Evolutionary conservation across 2,329 filamentous ascomycete genomes (phyloP), one percentile per base, ranked within the genome.

Genomic region (Colletotrichum plurivorum): DNA sequence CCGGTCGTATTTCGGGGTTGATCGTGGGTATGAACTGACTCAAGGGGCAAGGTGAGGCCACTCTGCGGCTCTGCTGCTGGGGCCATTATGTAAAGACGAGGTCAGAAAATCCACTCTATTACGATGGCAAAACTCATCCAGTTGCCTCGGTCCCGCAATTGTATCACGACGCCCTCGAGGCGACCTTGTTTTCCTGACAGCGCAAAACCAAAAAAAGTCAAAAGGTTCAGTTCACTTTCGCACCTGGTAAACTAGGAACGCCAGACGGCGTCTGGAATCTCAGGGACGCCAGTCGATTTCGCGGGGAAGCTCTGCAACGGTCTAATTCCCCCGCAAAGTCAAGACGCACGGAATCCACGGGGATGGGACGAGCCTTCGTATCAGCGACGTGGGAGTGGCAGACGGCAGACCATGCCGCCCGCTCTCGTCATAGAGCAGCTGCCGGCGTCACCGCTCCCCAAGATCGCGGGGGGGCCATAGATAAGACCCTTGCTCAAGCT

Each of bases 101-200:
- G 62, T 69, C 66, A 69, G 39, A 22, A 69, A 66, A 69, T 69
- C 66, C 66, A 69, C 66, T 57, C 12, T 69, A 69, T 69, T 69
- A 69, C 66, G 62, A 66, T 69, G 66, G 12, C 27, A 60, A 69
- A 66, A 69, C 62, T 60, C 49, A 46, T 39, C 49, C 48, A 66
- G 60, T 66, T 59, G 62, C 55, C 49, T 69, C 55, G 49, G 66
- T 69, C 66, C 66, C 66, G 62, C 66, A 59, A 13, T 36, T 10
- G 10, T 15, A 39, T 46, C 27, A 51, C 25, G n/a, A n/a, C 16
- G 27, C 41, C 22, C 54, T 45, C 61, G 22, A 18, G 16, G 43
- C 18, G 61, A 39, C 61, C 62, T 69, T 39, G 66, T 65, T 69
- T 59, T 59, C 43, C 49, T 69, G 66, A 69, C 66, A 69, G 31